Evolutionary conservation across 768 basidiomycete genomes (phyloP), one percentile per base, ranked within the genome.

Genomic region (Trichaptum fuscoviolaceum): DNA sequence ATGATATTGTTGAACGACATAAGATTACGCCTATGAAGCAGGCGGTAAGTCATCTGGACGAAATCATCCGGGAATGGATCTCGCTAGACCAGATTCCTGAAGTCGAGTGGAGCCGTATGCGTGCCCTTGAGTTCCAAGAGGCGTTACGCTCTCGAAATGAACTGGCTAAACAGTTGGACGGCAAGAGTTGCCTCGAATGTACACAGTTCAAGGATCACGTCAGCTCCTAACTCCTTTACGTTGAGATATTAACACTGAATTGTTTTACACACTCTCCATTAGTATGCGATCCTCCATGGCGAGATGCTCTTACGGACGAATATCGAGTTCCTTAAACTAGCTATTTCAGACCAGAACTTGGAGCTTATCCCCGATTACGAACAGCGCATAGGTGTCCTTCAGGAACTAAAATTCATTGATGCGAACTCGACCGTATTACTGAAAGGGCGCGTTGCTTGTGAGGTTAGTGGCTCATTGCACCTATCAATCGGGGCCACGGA

Each of bases 311-410:
- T 99, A 63, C 84, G 86, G 68, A 83, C 85, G 36, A 90, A 88
- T 70, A 90, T 99, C 66, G 87, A 87, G 1, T 78, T 82, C 35
- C 82, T 99, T 65, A 95, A 92, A 72, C 81, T 91, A 57, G 89
- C 90, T 1, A 87, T 99, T 30, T 98, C 96, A 4, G 97, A 98
- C 73, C 95, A 99, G 74, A 99, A 99, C 74, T 79, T 99, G 66
- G 97, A 97, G 73, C 85, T 99, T 20, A 84, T 99, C 35, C 97
- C 97, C 7, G 97, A 99, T 74, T 99, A 99, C 76, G 94, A 99
- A 74, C 94, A 96, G 73, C 83, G 96, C 27, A 89, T 99, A 35
- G 88, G 86, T 57, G 96, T 99, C 3, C 82, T 99, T 58, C 89
- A 95, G 72, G 92, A 92, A 59, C 83, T 99, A 25, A 88, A 92